phyloP scores from a whole-genome alignment of 768 basidiomycete genomes.

The Tephrocybe sp. region DNA sequence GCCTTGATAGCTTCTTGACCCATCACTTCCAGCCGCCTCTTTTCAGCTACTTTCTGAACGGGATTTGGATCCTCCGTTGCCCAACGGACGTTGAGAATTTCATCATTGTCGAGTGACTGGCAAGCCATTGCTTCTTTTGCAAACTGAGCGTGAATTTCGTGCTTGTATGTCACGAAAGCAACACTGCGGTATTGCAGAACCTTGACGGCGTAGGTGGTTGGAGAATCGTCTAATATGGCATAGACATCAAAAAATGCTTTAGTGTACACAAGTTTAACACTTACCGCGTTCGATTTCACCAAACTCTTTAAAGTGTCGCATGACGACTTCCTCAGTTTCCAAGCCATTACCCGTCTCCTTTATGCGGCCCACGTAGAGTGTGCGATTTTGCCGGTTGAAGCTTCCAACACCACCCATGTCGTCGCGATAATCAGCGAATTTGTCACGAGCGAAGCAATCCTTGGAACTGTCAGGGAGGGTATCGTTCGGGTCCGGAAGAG shows the following conservation, averaged over 20 bases:
- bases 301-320: slow-evolving; percentile 93
- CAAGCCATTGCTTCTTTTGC: slow-evolving; percentile 99
- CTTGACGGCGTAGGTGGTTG: slow-evolving; percentile 54
- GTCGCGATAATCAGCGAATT: slow-evolving; percentile 95
- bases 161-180: slow-evolving; percentile 93
- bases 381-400: slow-evolving; percentile 91
- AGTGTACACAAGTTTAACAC: slow-evolving; percentile 27
- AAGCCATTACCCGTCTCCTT: slow-evolving; percentile 85
- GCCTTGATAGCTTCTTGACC: slow-evolving; percentile 86
- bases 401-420: slow-evolving; percentile 99
- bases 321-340: slow-evolving; percentile 90
- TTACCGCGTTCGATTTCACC: slow-evolving; percentile 88
- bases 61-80: slow-evolving; percentile 99
- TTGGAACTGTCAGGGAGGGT: slow-evolving; percentile 87
- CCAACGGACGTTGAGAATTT: slow-evolving; percentile 98
- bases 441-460: slow-evolving; percentile 96
- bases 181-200: slow-evolving; percentile 93
- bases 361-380: slow-evolving; percentile 91
- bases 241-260: neutral
- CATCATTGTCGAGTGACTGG: slow-evolving; percentile 95
- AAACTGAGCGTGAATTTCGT: slow-evolving; percentile 86
- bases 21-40: slow-evolving; percentile 74
- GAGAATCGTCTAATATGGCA: slow-evolving; percentile 23
- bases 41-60: slow-evolving; percentile 81
- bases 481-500: slow-evolving; percentile 68